Base-by-base conservation (phyloP, 106 monocot species). In the Triglochin maritima region DNA sequence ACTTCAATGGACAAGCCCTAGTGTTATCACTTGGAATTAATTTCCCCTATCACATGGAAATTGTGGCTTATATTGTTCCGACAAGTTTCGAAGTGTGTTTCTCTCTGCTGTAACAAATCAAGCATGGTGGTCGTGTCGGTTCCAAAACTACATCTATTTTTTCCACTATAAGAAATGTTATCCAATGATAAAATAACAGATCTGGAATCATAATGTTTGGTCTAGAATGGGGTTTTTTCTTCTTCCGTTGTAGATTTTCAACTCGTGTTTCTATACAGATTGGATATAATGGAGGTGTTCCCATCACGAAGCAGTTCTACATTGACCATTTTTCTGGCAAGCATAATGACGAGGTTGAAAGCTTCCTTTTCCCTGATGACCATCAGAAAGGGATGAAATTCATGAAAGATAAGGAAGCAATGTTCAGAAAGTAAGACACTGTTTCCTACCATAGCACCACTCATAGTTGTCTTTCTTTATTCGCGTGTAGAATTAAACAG, bases 341-440 rank as follows among this genome's bases (percentile, higher is more conserved):
- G 55, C 86, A 86, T 71, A 86, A 86, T 60, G 80, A 76, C 8
- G 86, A 93, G 3, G 73, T 86, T 9, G 86, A 64, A 3, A 57
- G 7, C 0, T 63, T 69, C 3, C 64, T 93, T 57, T 93, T 93
- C 54, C 84, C 93, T 2, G 74, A 81, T 48, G 89, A 93, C 73
- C 66, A 76, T 4, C 68, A 86, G 3, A 76, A 67, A 50, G 79
- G 69, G n/a, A 77, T 74, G 78, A 80, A 84, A 69, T 86, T 89
- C 66, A 68, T 84, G 82, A 82, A 89, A 47, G 89, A 93, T 59
- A 93, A 86, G 74, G 93, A 89, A 66, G 71, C 69, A 9, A 76
- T 84, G 76, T 93, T 78, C 58, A 68, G 88, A 42, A 87, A 73
- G 87, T 92, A 75, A 69, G 12, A 59, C 42, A 41, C 41, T n/a